Conservation (phyloP, 345 rosid genomes). For the Corchorus capsularis region DNA sequence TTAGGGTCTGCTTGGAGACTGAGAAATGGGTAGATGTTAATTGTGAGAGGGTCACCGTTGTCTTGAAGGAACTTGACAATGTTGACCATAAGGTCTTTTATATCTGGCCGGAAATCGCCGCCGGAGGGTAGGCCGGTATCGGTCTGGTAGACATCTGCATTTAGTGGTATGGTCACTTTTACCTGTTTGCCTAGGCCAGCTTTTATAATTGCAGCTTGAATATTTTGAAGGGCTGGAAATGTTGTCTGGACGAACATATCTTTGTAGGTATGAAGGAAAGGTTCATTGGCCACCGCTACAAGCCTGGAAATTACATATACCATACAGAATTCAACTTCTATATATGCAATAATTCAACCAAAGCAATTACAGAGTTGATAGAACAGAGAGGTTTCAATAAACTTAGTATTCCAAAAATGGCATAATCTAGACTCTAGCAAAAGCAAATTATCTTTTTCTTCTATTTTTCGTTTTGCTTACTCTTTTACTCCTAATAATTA, state of each 20-base stretch:
- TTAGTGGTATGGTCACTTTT: slow-evolving; percentile 79
- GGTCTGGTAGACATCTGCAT: slow-evolving; percentile 78
- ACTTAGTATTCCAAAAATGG: too few relatives aligned
- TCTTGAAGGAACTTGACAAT: slow-evolving; percentile 64
- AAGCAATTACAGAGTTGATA: too few relatives aligned
- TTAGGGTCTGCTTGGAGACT: slow-evolving; percentile 73
- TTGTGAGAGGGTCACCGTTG: slow-evolving; percentile 54
- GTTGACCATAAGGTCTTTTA: slow-evolving; percentile 58
- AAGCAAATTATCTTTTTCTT: too few relatives aligned
- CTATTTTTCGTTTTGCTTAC: too few relatives aligned
- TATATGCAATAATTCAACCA: background rate
- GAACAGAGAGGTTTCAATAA: too few relatives aligned
- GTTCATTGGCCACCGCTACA: slow-evolving; percentile 93
- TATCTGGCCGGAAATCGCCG: slow-evolving; percentile 74
- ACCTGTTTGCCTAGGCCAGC: slow-evolving; percentile 77
- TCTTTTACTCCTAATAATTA: too few relatives aligned
- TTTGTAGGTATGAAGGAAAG: slow-evolving; percentile 71
- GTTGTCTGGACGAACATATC: slow-evolving; percentile 55
- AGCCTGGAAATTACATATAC: slow-evolving; percentile 39
- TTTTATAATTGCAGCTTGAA: slow-evolving; percentile 86
- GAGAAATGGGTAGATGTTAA: slow-evolving; percentile 94
- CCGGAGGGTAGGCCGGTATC: slow-evolving; percentile 66
- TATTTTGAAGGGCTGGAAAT: slow-evolving; percentile 80
- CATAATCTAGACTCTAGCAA: too few relatives aligned
- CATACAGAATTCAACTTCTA: slow-evolving; percentile 1